Evolutionary conservation across 352 stramenopile genomes (phyloP).

Genomic region (Phytophthora fragariae): DNA sequence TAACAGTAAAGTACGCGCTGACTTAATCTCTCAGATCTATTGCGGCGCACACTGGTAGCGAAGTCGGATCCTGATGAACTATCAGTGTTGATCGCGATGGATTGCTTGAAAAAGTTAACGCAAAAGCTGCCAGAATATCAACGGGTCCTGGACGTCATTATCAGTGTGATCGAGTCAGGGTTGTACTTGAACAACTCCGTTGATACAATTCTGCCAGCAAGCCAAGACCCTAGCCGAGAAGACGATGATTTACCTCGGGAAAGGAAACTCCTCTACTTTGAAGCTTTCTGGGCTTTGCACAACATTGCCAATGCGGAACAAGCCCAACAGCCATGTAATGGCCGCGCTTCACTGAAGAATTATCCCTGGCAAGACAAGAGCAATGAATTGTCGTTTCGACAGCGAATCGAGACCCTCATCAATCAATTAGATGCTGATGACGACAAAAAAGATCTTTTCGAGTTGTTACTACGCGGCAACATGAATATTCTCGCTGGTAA

Average conservation of each 20-base stretch:
- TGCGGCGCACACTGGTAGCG: conserved; percentile 59
- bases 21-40: conserved; percentile 52
- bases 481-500: conserved; percentile 35
- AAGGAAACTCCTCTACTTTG: conserved; percentile 54
- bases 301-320: conserved; percentile 6
- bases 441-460: conserved; percentile 54
- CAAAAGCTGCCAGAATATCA: conserved; percentile 63
- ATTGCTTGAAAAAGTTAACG: conserved; percentile 74
- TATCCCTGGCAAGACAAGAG: conserved; percentile 20
- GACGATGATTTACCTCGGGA: conserved; percentile 8
- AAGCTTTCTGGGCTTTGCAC: conserved; percentile 44
- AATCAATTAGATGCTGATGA: conserved; percentile 34
- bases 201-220: background rate
- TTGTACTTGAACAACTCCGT: conserved; percentile 39
- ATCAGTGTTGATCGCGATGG: conserved; percentile 72
- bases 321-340: conserved; percentile 1
- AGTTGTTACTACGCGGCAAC: conserved; percentile 45
- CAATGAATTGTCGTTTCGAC: conserved; percentile 24
- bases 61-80: conserved; percentile 52
- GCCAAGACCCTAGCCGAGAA: conserved; percentile 14
- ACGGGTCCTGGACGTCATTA: conserved; percentile 63
- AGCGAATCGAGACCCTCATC: conserved; percentile 47
- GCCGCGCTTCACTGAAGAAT: conserved; percentile 15
- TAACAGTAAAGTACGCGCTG: conserved; percentile 2
- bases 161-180: conserved; percentile 59